Percentiles rank a stretch among this genome's conserved stretches.
Evolutionary conservation across 1,139 yeast species (phyloP).

Genomic region (Petasospora rhodanensis): DNA sequence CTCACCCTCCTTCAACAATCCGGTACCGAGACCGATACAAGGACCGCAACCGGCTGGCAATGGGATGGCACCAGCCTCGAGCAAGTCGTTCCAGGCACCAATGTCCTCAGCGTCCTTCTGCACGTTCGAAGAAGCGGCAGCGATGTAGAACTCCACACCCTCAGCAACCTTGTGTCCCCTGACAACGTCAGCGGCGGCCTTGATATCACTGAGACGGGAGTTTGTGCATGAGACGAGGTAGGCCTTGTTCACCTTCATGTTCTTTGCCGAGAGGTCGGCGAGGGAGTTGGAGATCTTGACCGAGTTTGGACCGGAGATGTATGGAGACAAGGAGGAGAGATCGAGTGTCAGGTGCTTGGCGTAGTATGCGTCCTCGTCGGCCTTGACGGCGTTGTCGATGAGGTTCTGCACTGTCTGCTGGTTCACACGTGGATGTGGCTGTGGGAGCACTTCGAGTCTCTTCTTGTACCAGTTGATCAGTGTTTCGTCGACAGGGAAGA

Average conservation of each 20-base stretch:
- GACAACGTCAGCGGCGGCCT: slow-evolving; percentile 89
- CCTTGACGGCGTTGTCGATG: slow-evolving; percentile 38
- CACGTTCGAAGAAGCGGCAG: slow-evolving; percentile 93
- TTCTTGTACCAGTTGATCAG: slow-evolving; percentile 73
- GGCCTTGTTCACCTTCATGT: slow-evolving; percentile 85
- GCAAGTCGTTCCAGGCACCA: slow-evolving; percentile 88
- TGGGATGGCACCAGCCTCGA: slow-evolving; percentile 92
- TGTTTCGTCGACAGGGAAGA: slow-evolving; percentile 87
- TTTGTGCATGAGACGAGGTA: slow-evolving; percentile 97
- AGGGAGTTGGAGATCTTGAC: slow-evolving; percentile 86
- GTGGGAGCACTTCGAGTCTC: slow-evolving; percentile 61
- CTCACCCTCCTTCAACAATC: slow-evolving; percentile 89
- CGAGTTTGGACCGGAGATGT: slow-evolving; percentile 93
- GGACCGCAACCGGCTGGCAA: slow-evolving; percentile 99
- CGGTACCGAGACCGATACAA: slow-evolving; percentile 95
- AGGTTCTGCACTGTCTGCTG: slow-evolving; percentile 49
- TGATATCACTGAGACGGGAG: slow-evolving; percentile 85
- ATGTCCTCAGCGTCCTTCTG: slow-evolving; percentile 85
- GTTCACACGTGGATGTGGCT: slow-evolving; percentile 85
- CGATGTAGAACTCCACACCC: slow-evolving; percentile 92
- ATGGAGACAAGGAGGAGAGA: slow-evolving; percentile 81
- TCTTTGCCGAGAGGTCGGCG: slow-evolving; percentile 63
- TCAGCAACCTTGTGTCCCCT: slow-evolving; percentile 77
- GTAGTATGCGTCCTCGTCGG: slow-evolving; percentile 77
- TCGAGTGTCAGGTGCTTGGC: slow-evolving; percentile 86